Evolutionary conservation across 176 grass and related monocot species (phyloP), one percentile per base, ranked within the genome.

Genomic region (Saccharum officinarum): DNA sequence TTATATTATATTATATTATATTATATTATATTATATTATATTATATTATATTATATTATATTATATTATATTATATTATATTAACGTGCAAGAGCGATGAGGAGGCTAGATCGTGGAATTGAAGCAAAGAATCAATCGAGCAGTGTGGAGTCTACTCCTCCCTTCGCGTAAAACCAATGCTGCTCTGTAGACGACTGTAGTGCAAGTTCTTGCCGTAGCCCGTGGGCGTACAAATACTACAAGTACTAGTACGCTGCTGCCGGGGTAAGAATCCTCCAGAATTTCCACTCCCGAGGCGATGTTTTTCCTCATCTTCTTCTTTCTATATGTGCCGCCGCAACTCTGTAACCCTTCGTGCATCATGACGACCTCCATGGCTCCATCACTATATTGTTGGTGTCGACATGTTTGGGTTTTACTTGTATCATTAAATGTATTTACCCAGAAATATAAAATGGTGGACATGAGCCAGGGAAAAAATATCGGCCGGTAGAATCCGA

Each of bases 111-210:
- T 25, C 89, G 80, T 91, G 75, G 85, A 55, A 49, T 68, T 76
- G 78, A 92, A 86, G 86, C 79, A 86, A 92, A 54, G 82, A 85
- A 88, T 92, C 82, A 26, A 69, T 83, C 22, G 11, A 83, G 67
- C 83, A 69, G 78, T 86, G 83, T 86, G 30, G 73, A 88, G 83
- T 79, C 79, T 86, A 92, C 82, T 85, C 85, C 47, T 84, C 18
- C 73, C 28, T 9, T 80, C 61, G 75, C 62, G 80, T 80, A 52
- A 83, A 80, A 50, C 76, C 68, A 76, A 77, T 64, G 55, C n/a
- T 26, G 9, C 59, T 26, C 59, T 17, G 15, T 46, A 60, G 75
- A 61, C 0, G 8, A 38, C 25, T 73, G 55, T 39, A 8, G 25
- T 30, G 31, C n/a, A 15, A 31, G 62, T 28, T 11, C 62, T 65